These are phyloP conservation scores for Phanerodontia chrysosporium DNA, from an alignment of 768 basidiomycete genomes.

Conservation along the genomic window DNA sequence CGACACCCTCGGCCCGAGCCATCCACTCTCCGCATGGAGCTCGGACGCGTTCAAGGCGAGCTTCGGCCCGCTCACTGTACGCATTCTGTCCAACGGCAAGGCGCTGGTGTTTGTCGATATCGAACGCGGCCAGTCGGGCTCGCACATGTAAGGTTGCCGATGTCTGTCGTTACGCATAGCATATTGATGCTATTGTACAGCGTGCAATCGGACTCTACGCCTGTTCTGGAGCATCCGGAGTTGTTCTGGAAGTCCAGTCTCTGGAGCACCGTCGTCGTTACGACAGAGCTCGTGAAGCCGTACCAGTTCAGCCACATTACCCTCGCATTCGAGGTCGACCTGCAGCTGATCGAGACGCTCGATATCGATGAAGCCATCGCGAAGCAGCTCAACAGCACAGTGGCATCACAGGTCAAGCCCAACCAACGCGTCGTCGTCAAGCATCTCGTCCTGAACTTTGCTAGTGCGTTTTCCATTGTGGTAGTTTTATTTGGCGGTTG, in stretches of 20 bases:
- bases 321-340: conserved; percentile 23
- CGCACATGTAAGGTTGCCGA: conserved; percentile 2
- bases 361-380: neutral
- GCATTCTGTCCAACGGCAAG: conserved; percentile 13
- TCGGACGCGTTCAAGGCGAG: conserved; percentile 8
- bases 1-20: neutral
- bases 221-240: neutral
- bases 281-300: neutral
- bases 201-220: neutral
- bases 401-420: neutral
- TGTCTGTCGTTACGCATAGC: too few species aligned
- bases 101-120: conserved; percentile 13
- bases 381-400: neutral
- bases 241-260: neutral
- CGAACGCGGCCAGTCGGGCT: conserved; percentile 1
- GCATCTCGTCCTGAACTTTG: conserved; percentile 16
- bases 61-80: conserved; percentile 12
- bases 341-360: conserved; percentile 14
- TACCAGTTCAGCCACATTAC: neutral
- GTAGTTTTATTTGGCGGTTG: too few species aligned
- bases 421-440: conserved; percentile 7
- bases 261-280: neutral
- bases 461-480: conserved; percentile 4
- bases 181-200: neutral
- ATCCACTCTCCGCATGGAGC: conserved; percentile 7